Evolutionary conservation across 345 rosid genomes (phyloP).

Genomic region (Eucalyptus coolabah): DNA sequence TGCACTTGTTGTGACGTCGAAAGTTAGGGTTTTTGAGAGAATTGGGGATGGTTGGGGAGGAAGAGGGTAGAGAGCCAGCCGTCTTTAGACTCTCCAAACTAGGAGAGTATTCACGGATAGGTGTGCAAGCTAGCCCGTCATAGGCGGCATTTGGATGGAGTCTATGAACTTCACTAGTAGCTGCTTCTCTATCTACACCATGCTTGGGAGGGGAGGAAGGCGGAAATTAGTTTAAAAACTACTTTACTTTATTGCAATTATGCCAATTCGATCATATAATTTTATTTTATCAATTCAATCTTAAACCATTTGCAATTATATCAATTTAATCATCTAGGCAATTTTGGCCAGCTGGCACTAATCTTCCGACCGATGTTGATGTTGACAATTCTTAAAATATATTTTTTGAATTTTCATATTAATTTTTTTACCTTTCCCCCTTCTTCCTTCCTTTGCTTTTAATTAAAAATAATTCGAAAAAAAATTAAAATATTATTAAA

Average conservation of each 20-base stretch:
- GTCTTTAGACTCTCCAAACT: neutral
- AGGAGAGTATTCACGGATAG: neutral
- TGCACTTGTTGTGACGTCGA: neutral
- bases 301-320: accelerated
- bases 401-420: too few relatives aligned
- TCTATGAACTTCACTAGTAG: neutral
- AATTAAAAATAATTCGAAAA: too few relatives aligned
- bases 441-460: neutral
- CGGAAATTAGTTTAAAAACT: too few relatives aligned
- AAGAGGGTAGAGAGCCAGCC: neutral
- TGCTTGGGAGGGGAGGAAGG: neutral
- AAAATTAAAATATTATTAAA: too few relatives aligned
- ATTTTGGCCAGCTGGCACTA: accelerated
- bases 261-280: accelerated
- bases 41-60: neutral
- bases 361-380: accelerated
- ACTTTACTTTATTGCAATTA: accelerated
- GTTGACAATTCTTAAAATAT: too few relatives aligned
- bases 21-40: neutral
- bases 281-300: too few relatives aligned
- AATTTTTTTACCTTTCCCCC: neutral
- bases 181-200: neutral
- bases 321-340: accelerated
- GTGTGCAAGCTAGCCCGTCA: neutral
- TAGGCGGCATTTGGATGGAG: neutral